Evolutionary conservation across 192 early-diverging fungal species (phyloP), one percentile per base, ranked within the genome.

Genomic region (Mortierella alpina): DNA sequence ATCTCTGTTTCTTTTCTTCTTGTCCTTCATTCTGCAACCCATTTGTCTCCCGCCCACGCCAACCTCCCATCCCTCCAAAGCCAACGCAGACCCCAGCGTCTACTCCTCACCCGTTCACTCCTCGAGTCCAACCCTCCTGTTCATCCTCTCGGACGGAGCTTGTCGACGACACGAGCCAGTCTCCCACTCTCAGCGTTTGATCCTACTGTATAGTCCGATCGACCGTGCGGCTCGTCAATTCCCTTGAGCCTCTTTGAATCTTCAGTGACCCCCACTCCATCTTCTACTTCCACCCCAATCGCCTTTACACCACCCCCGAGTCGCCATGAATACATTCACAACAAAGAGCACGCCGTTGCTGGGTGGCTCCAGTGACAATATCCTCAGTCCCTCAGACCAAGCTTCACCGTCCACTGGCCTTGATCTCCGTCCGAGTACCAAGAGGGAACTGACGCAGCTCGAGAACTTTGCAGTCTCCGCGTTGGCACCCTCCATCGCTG

Each of bases 391-490:
- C 31, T 11, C 39, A 62, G 18, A 45, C 22, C 54, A 62, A 7
- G 23, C 49, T 39, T 42, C 49, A 31, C 46, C 58, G n/a, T 39
- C 52, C 41, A 11, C 51, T 18, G 10, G 57, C 12, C 6, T 6
- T 6, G 48, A 59, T n/a, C 45, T 12, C 47, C 50, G 15, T 45
- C 17, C 22, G 20, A 31, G 1, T 31, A 44, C 47, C 66, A 80
- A 72, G 59, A 67, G 70, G 51, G 70, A 80, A 47, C 52, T 80
- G 70, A 80, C 76, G 12, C 83, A 84, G 57, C 73, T 84, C 22
- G 91, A 93, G 63, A 88, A 85, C 66, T 93, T 93, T 86, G 82
- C 79, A 7, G 82, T 93, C 23, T 88, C 86, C 40, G 90, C 89
- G 11, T 47, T 91, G 45, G 89, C 91, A 1, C 91, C 91, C 10